A percentile compares a stretch with the other conserved stretches of the same genome.
phyloP scores from a whole-genome alignment of 495 filamentous ascomycete species.

The Penicillium taxi region DNA sequence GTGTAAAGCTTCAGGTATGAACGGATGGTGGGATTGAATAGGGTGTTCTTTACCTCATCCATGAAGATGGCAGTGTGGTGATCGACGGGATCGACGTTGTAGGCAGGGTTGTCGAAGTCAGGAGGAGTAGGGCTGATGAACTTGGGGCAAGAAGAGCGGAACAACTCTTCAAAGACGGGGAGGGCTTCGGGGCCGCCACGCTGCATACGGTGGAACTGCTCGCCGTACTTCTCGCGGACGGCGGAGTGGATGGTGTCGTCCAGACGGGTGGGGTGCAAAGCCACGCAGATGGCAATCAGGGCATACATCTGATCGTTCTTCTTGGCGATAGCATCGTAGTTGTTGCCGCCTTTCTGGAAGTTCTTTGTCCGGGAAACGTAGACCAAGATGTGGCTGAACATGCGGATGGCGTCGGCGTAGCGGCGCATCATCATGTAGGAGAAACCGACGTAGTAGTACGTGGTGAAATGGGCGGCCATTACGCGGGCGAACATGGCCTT shows the following conservation, averaged over 20 bases:
- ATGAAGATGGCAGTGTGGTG: conserved; percentile 97
- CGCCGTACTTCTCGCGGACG: conserved; percentile 95
- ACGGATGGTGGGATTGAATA: conserved; percentile 83
- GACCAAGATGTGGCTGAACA: conserved; percentile 99
- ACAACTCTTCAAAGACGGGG: conserved; percentile 94
- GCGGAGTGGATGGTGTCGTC: conserved; percentile 99
- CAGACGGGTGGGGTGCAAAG: conserved; percentile 90
- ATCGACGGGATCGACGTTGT: conserved; percentile 94
- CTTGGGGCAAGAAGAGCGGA: conserved; percentile 91
- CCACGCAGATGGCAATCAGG: conserved; percentile 95
- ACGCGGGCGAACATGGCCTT: conserved; percentile 99
- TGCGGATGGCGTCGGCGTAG: conserved; percentile 96
- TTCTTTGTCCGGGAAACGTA: conserved; percentile 99
- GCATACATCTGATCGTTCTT: conserved; percentile 99
- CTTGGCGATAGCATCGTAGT: conserved; percentile 97
- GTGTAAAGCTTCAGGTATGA: conserved; percentile 99
- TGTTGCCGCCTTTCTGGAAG: conserved; percentile 93
- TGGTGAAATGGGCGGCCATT: conserved; percentile 99
- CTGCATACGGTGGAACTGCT: conserved; percentile 92
- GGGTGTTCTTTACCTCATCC: conserved; percentile 99
- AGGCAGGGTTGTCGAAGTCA: conserved; percentile 88
- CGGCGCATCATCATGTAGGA: conserved; percentile 99
- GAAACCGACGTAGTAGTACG: conserved; percentile 99
- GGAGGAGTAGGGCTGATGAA: conserved; percentile 97
- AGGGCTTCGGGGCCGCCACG: conserved; percentile 90